These are phyloP conservation scores for Chrysosporium keratinophilum DNA, from an alignment of 2,329 filamentous ascomycete genomes.

Conservation along the genomic window DNA sequence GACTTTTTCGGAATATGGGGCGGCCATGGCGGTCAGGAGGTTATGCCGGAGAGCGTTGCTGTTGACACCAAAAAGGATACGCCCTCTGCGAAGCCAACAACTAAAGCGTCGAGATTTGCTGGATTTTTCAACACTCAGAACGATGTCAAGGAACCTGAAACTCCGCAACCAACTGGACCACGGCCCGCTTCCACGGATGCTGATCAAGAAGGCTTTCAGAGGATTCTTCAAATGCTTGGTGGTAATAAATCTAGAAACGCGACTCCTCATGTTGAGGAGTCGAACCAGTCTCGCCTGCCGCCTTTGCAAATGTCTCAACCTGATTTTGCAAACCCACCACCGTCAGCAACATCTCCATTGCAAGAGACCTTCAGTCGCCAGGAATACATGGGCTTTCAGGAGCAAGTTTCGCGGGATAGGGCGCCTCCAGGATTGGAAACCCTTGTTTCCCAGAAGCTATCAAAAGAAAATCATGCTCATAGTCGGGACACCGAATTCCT, in stretches of 20 bases:
- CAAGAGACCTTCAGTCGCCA: constrained; percentile 24
- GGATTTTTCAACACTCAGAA: constrained; percentile 58
- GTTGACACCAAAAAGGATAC: constrained; percentile 31
- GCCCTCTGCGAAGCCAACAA: constrained; percentile 41
- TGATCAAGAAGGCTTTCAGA: constrained; percentile 78
- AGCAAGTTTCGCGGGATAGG: constrained; percentile 20
- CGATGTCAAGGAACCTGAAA: constrained; percentile 39
- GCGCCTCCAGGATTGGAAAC: constrained; percentile 23
- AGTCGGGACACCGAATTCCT: constrained; percentile 71
- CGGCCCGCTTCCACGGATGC: constrained; percentile 44
- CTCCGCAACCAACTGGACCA: constrained; percentile 26
- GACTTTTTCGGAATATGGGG: constrained; percentile 62
- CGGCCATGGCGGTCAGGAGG: constrained; percentile 37
- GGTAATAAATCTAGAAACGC: constrained; percentile 38
- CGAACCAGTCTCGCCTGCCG: constrained; percentile 24
- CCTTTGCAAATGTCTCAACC: constrained; percentile 17
- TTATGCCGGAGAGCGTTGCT: constrained; percentile 26
- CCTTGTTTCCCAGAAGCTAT: constrained; percentile 23
- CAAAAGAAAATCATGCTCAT: constrained; percentile 25
- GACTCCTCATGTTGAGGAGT: constrained; percentile 35
- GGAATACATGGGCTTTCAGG: constrained; percentile 25
- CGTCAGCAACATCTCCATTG: constrained; percentile 24
- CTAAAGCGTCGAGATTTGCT: constrained; percentile 74
- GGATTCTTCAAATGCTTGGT: constrained; percentile 71
- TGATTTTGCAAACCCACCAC: constrained; percentile 22